phyloP scores from a whole-genome alignment of 345 rosid genomes.

The Viola odorata region DNA sequence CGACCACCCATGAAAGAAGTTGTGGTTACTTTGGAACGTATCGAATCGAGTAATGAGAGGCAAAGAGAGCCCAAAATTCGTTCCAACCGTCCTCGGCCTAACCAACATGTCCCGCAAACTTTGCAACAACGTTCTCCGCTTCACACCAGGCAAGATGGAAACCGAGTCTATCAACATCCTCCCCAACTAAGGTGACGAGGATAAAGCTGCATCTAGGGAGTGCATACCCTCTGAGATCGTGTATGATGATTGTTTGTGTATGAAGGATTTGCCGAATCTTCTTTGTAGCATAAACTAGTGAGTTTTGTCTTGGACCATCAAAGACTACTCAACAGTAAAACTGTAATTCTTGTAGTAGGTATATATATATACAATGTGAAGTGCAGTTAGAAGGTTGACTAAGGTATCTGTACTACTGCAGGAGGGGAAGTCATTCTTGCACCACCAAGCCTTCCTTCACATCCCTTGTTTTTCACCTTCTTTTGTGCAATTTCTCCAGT shows the following conservation, averaged over 20 bases:
- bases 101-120: conserved; percentile 32
- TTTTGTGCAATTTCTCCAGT: too few species aligned
- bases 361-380: too few species aligned
- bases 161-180: conserved; percentile 22
- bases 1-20: conserved; percentile 92
- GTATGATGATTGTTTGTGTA: not conserved
- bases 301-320: conserved; percentile 3
- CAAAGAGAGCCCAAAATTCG: conserved; percentile 46
- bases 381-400: not conserved
- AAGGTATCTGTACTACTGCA: not conserved
- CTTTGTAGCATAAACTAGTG: too few species aligned
- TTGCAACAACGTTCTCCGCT: conserved; percentile 49
- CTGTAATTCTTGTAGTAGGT: conserved; percentile 1
- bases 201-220: too few species aligned
- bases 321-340: not conserved
- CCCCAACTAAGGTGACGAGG: conserved; percentile 22
- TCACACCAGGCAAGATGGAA: conserved; percentile 31
- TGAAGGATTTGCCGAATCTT: too few species aligned
- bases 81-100: conserved; percentile 23
- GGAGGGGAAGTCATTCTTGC: not conserved
- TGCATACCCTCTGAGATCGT: too few species aligned
- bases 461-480: too few species aligned
- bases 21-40: conserved; percentile 52
- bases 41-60: conserved; percentile 32
- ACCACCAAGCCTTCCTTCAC: not conserved